Percentiles rank a stretch among this genome's conserved stretches.
Evolutionary conservation across 352 stramenopile genomes (phyloP).

Genomic region (Pythium oligandrum): DNA sequence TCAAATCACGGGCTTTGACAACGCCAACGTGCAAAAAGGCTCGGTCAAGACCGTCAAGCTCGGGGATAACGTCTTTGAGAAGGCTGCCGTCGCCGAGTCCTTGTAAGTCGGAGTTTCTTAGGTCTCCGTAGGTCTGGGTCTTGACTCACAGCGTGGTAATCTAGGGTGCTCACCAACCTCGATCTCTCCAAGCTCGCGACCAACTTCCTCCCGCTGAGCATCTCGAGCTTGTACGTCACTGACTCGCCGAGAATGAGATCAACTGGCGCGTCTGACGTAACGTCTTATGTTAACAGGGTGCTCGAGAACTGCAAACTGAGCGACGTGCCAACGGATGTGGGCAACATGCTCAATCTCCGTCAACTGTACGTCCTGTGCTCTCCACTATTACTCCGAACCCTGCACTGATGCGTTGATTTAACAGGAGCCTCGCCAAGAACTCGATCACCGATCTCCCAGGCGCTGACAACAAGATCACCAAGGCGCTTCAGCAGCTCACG

Average conservation of each 20-base stretch:
- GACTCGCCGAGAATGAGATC: not conserved
- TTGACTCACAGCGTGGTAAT: not conserved
- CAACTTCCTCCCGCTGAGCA: conserved; percentile 45
- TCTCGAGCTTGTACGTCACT: conserved; percentile 34
- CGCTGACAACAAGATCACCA: conserved; percentile 27
- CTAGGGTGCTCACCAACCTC: conserved; percentile 53
- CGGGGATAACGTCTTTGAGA: conserved; percentile 37
- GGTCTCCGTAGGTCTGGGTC: no score
- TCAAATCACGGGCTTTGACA: conserved; percentile 71
- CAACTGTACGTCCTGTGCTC: conserved; percentile 33
- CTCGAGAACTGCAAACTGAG: conserved; percentile 72
- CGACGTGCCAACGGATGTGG: conserved; percentile 39
- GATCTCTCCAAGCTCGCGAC: conserved; percentile 40
- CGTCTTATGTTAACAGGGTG: conserved; percentile 18
- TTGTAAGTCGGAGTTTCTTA: conserved; percentile 31
- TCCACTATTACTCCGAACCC: not conserved
- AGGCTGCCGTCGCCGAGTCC: conserved; percentile 26
- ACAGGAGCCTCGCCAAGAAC: conserved; percentile 60
- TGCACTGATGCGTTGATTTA: not conserved
- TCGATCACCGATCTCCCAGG: conserved; percentile 29
- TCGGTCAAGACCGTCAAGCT: conserved; percentile 50
- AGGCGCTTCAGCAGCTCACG: conserved; percentile 35
- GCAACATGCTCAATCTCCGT: conserved; percentile 41
- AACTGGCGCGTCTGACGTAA: not conserved
- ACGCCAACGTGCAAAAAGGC: conserved; percentile 46